A percentile compares a stretch with the other conserved stretches of the same genome.
These are phyloP conservation scores for Sclerotinia minor DNA, from an alignment of 2,329 filamentous ascomycete genomes.

Conservation along the genomic window DNA sequence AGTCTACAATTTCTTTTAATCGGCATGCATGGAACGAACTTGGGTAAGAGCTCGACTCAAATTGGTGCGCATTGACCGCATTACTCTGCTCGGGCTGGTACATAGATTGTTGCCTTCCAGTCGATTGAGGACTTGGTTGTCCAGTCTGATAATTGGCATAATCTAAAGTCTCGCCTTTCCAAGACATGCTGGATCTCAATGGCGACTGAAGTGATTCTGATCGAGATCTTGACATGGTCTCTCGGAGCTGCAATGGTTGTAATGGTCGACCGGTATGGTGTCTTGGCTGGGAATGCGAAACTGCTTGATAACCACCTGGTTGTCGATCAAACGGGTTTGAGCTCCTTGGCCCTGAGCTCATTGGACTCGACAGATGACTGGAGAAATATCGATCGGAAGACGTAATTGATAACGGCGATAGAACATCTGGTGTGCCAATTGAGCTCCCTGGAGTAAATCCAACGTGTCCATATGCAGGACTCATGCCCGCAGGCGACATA, in stretches of 20 bases:
- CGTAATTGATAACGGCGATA: constrained; percentile 58
- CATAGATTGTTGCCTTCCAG: constrained; percentile 50
- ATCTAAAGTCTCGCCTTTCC: constrained; percentile 61
- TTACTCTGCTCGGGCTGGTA: constrained; percentile 53
- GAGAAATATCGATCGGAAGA: constrained; percentile 56
- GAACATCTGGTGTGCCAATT: constrained; percentile 54
- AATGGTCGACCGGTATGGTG: constrained; percentile 51
- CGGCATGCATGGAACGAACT: constrained; percentile 43
- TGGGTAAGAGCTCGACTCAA: constrained; percentile 55
- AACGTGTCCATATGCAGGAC: constrained; percentile 66
- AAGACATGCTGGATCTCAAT: constrained; percentile 60
- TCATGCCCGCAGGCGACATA: constrained; percentile 66
- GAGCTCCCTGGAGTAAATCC: constrained; percentile 58
- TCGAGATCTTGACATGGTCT: constrained; percentile 57
- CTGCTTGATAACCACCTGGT: constrained; percentile 51
- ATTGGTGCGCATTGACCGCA: constrained; percentile 48
- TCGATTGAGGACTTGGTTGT: constrained; percentile 50
- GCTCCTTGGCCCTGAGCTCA: constrained; percentile 51
- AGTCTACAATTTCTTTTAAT: constrained; percentile 34
- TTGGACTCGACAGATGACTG: constrained; percentile 49
- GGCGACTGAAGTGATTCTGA: constrained; percentile 61
- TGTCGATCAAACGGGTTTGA: constrained; percentile 56
- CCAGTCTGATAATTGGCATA: constrained; percentile 53
- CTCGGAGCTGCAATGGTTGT: constrained; percentile 59
- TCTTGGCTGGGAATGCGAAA: constrained; percentile 46